Conservation (phyloP, 306 rosid species). For the Glycine soja region DNA sequence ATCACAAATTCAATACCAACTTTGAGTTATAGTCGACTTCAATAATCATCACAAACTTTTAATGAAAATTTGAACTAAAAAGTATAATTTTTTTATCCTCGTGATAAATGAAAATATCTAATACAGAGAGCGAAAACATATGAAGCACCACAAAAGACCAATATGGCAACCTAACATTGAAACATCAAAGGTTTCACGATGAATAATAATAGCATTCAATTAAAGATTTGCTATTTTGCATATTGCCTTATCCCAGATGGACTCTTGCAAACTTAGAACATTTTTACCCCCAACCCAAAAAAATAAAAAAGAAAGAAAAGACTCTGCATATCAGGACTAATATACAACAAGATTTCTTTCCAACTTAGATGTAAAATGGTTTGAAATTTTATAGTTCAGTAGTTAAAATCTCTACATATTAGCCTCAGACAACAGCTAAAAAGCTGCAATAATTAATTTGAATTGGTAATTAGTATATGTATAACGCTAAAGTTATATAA, state of each 20-base stretch:
- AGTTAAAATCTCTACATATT: too few species aligned
- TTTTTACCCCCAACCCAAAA: too few species aligned
- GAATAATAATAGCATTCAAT: constrained; percentile 4
- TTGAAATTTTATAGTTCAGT: not conserved
- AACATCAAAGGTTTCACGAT: constrained; percentile 11
- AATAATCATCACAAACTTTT: too few species aligned
- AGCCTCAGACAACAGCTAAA: too few species aligned
- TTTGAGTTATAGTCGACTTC: too few species aligned
- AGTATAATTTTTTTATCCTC: not conserved
- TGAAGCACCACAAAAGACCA: not conserved
- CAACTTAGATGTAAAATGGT: not conserved
- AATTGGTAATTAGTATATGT: not conserved
- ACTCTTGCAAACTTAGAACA: not conserved
- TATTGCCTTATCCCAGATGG: not conserved
- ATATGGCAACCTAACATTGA: not conserved
- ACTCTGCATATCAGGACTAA: not conserved
- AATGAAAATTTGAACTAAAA: too few species aligned
- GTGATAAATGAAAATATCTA: not conserved
- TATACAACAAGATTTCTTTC: not conserved
- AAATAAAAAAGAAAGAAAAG: too few species aligned
- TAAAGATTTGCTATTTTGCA: not conserved
- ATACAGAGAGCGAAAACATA: not conserved
- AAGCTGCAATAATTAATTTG: not conserved
- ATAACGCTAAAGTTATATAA: not conserved
- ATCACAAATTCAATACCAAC: too few species aligned